A percentile compares a stretch with the other conserved stretches of the same genome.
These are phyloP conservation scores for Artomyces pyxidatus DNA, from an alignment of 768 basidiomycete species.

Conservation along the genomic window DNA sequence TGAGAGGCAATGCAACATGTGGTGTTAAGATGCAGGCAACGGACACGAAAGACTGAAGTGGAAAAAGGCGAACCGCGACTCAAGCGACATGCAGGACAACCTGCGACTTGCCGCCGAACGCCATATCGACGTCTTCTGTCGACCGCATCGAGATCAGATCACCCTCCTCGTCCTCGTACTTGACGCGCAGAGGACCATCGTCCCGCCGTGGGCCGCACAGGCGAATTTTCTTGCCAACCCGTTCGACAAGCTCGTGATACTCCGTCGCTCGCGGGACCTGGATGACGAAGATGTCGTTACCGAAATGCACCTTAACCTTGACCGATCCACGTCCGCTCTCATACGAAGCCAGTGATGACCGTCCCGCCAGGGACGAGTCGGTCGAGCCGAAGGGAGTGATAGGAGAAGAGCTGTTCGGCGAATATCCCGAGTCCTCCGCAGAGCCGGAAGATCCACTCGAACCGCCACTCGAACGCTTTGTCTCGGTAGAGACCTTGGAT, in stretches of 20 bases:
- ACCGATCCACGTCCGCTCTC: conserved; percentile 50
- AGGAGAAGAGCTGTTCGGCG: conserved; percentile 79
- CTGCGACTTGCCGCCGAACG: conserved; percentile 83
- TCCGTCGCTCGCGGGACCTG: conserved; percentile 76
- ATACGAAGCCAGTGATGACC: conserved; percentile 44
- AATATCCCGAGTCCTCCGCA: conserved; percentile 81
- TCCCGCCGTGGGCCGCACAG: conserved; percentile 78
- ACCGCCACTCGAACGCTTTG: conserved; percentile 77
- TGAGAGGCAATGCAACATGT: conserved; percentile 11
- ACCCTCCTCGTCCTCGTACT: conserved; percentile 89
- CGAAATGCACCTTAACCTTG: conserved; percentile 91
- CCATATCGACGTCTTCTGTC: conserved; percentile 92
- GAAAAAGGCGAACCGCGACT: conserved; percentile 18
- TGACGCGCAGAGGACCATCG: conserved; percentile 75
- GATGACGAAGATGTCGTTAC: conserved; percentile 93
- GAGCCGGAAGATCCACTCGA: conserved; percentile 77
- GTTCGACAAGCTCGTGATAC: conserved; percentile 79
- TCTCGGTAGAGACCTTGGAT: conserved; percentile 33
- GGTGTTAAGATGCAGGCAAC: background rate
- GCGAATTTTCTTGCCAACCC: conserved; percentile 88
- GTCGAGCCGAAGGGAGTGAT: conserved; percentile 88
- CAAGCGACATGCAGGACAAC: conserved; percentile 76
- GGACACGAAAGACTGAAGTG: conserved; percentile 4
- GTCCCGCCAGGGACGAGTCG: conserved; percentile 58
- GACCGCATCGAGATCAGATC: conserved; percentile 83